Conservation (phyloP, 768 basidiomycete genomes). For the Boletus rex-veris region DNA sequence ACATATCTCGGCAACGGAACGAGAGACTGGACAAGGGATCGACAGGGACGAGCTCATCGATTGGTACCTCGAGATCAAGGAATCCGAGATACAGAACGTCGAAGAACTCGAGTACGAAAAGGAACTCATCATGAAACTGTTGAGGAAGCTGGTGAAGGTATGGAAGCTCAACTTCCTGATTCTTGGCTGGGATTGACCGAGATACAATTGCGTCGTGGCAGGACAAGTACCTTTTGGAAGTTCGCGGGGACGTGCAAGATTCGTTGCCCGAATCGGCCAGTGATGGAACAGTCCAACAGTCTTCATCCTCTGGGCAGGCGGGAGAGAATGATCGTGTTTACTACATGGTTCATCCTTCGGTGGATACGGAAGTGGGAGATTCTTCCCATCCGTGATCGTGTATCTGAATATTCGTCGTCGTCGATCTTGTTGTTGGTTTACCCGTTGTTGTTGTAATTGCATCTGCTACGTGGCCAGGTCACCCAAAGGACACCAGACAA, state of each 20-base stretch:
- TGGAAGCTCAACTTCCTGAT: background rate
- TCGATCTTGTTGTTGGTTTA: slow-evolving; percentile 14
- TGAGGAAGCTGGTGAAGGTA: slow-evolving; percentile 90
- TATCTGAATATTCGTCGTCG: background rate
- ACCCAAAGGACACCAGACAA: too few species aligned
- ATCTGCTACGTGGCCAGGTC: background rate
- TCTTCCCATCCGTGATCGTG: slow-evolving; percentile 32
- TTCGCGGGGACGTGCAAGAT: slow-evolving; percentile 80
- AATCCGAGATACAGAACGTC: slow-evolving; percentile 75
- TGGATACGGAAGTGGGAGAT: slow-evolving; percentile 59
- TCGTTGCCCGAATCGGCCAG: slow-evolving; percentile 62
- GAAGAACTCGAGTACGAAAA: slow-evolving; percentile 90
- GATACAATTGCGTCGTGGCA: slow-evolving; percentile 26
- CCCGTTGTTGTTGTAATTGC: slow-evolving; percentile 8
- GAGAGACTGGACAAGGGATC: slow-evolving; percentile 68
- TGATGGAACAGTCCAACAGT: slow-evolving; percentile 47
- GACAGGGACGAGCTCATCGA: slow-evolving; percentile 91
- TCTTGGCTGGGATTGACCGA: slow-evolving; percentile 1
- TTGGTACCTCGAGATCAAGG: slow-evolving; percentile 93
- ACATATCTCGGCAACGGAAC: slow-evolving; percentile 75
- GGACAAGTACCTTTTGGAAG: slow-evolving; percentile 84
- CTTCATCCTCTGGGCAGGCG: slow-evolving; percentile 48
- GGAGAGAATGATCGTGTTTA: slow-evolving; percentile 66
- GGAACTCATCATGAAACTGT: slow-evolving; percentile 84
- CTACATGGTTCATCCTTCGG: slow-evolving; percentile 89